Conservation (phyloP, 192 early-diverging fungal species). For the Backusella sp. region DNA sequence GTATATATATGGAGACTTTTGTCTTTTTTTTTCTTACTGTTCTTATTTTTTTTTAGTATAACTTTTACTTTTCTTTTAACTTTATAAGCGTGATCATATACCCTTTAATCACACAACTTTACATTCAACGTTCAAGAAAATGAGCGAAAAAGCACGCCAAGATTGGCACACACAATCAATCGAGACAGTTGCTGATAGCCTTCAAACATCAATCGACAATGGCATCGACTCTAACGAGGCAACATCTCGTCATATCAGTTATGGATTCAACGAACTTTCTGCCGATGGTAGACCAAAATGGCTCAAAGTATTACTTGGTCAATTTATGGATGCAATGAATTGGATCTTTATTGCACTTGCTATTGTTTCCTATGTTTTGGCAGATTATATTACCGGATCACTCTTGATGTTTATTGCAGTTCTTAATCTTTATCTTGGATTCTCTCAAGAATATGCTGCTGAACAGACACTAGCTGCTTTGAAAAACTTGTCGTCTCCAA, state of each 20-base stretch:
- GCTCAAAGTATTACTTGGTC: conserved; percentile 59
- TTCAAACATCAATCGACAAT: not conserved
- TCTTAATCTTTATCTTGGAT: conserved; percentile 86
- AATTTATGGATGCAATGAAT: conserved; percentile 63
- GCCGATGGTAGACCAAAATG: conserved; percentile 59
- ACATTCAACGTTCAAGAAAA: not conserved
- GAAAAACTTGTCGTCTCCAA: conserved; percentile 80
- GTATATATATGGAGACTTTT: not conserved
- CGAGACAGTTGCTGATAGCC: not conserved
- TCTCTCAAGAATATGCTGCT: conserved; percentile 95
- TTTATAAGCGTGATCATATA: not conserved
- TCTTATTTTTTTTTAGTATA: not conserved
- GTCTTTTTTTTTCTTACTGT: not conserved
- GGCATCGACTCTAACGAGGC: conserved; percentile 45
- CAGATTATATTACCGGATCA: conserved; percentile 65
- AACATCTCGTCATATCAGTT: conserved; percentile 32
- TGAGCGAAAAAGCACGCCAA: not conserved
- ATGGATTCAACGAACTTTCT: conserved; percentile 64
- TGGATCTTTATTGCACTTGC: conserved; percentile 48
- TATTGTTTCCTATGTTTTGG: conserved; percentile 55
- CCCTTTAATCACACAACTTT: not conserved
- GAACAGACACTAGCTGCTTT: conserved; percentile 91
- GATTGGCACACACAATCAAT: conserved; percentile 20
- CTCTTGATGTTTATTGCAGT: conserved; percentile 79
- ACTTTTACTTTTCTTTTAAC: not conserved